Conservation (phyloP, 495 filamentous ascomycete genomes). For the Talaromyces ruber region DNA sequence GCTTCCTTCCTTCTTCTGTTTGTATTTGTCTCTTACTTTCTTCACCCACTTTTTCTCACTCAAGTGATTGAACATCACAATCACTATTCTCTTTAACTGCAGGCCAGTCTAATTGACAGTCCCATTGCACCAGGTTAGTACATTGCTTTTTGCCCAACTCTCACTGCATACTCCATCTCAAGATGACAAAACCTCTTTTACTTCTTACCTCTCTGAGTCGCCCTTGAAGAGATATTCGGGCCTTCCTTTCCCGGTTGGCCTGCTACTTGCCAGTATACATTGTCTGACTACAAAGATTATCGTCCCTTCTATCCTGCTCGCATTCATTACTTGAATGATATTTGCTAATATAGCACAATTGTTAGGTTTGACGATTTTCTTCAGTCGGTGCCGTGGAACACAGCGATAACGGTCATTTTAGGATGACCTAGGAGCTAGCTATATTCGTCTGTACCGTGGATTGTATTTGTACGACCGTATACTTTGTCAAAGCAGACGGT, state of each 20-base stretch:
- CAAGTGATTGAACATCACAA: neutral
- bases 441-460: neutral
- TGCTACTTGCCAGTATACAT: constrained; percentile 98
- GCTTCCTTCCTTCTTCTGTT: constrained; percentile 11
- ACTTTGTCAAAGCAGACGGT: neutral
- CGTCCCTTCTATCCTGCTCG: neutral
- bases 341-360: neutral
- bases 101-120: neutral
- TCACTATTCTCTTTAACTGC: too few species aligned
- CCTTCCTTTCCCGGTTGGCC: constrained; percentile 58
- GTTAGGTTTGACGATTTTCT: neutral
- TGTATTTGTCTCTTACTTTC: constrained; percentile 10
- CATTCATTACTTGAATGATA: neutral
- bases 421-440: neutral
- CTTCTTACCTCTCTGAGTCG: constrained; percentile 96
- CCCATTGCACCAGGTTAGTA: constrained; percentile 17
- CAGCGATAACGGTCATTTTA: neutral
- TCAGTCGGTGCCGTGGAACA: neutral
- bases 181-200: constrained; percentile 77
- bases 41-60: constrained; percentile 2
- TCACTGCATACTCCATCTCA: constrained; percentile 27
- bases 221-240: constrained; percentile 82
- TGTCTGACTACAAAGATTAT: constrained; percentile 57
- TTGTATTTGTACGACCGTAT: neutral
- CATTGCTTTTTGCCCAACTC: constrained; percentile 9